Conservation (phyloP, 2,329 filamentous ascomycete species). For the Colletotrichum destructivum region DNA sequence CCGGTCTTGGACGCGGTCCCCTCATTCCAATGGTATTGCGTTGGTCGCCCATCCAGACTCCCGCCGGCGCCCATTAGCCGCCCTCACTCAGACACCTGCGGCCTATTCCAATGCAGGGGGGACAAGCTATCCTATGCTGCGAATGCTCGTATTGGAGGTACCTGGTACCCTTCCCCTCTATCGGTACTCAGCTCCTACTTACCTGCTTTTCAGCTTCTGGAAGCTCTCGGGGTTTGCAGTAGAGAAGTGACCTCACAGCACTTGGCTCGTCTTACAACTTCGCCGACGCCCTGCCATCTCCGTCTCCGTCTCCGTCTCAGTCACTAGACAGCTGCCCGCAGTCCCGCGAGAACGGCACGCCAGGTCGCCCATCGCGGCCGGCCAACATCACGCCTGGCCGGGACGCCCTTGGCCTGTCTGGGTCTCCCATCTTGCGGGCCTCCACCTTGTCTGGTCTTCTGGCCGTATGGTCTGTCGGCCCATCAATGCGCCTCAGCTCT, state of each 20-base stretch:
- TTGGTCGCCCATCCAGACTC: background rate
- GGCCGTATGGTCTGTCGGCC: background rate
- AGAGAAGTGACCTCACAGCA: constrained; percentile 11
- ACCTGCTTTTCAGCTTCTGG: background rate
- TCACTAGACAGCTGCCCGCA: background rate
- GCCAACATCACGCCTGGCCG: constrained; percentile 29
- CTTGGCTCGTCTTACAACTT: background rate
- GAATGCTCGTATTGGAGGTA: constrained; percentile 20
- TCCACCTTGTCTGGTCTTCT: constrained; percentile 9
- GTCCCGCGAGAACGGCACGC: constrained; percentile 32
- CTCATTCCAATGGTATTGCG: constrained; percentile 15
- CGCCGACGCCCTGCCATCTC: background rate
- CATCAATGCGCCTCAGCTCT: constrained; percentile 11
- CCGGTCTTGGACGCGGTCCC: background rate
- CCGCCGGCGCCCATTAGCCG: constrained; percentile 23
- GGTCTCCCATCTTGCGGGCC: constrained; percentile 29
- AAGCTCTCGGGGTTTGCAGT: background rate
- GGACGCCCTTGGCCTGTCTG: constrained; percentile 14
- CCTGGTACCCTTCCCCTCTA: no score
- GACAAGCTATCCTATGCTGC: constrained; percentile 1
- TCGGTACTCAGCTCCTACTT: constrained; percentile 9
- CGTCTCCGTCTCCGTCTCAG: background rate
- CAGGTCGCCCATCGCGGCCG: constrained; percentile 25
- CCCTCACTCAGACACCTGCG: constrained; percentile 22
- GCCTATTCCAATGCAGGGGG: constrained; percentile 22